A percentile compares a stretch with the other conserved stretches of the same genome.
phyloP scores from a whole-genome alignment of 2,329 filamentous ascomycete genomes.

The Akanthomyces lecanii region DNA sequence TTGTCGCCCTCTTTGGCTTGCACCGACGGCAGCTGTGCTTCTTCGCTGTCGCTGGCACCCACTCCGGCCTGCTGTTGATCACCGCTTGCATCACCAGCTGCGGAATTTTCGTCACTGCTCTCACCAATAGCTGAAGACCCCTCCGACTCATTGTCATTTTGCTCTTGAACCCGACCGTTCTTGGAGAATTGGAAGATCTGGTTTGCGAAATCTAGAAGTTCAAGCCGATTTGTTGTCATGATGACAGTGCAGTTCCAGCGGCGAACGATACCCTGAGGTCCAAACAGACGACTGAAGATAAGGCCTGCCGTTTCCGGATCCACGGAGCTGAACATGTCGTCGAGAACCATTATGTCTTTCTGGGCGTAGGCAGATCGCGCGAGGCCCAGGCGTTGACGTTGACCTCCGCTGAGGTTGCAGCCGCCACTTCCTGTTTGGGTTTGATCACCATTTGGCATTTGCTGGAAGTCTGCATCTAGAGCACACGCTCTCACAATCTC shows the following conservation, averaged over 20 bases:
- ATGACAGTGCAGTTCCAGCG: neutral
- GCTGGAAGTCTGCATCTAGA: too few species aligned
- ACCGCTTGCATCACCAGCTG: too few species aligned
- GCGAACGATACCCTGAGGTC: neutral
- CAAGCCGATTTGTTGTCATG: slow-evolving; percentile 4
- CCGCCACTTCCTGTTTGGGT: neutral
- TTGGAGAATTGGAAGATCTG: neutral
- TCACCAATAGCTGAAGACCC: neutral
- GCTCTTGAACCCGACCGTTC: neutral
- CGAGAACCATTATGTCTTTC: neutral
- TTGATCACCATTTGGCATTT: neutral
- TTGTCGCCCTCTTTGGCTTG: neutral
- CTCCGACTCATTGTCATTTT: neutral
- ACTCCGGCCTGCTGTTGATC: too few species aligned
- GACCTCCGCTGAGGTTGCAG: slow-evolving; percentile 6
- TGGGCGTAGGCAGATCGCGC: neutral
- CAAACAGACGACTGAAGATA: neutral
- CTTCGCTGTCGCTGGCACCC: neutral
- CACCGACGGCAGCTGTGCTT: neutral
- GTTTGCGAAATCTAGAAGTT: neutral
- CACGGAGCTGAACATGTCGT: slow-evolving; percentile 6
- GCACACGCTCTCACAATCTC: too few species aligned
- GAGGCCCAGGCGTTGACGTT: slow-evolving; percentile 1
- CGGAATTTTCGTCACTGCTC: neutral
- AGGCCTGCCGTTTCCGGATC: neutral